These are phyloP conservation scores for Arthrocladium fulminans DNA, from an alignment of 2,329 filamentous ascomycete genomes.

Conservation along the genomic window DNA sequence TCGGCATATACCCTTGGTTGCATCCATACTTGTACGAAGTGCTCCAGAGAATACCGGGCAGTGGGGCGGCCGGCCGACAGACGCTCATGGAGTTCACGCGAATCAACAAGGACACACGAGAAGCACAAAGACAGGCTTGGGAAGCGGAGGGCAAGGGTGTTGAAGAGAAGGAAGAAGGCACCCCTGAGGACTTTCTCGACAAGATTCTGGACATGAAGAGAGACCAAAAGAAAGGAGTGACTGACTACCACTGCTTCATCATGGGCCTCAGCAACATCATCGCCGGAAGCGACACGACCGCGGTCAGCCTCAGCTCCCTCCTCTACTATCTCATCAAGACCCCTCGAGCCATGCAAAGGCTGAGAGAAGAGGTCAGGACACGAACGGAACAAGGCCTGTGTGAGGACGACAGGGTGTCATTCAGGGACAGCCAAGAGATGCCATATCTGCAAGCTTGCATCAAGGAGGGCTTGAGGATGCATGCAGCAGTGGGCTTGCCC, in stretches of 20 bases:
- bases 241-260: slow-evolving; percentile 32
- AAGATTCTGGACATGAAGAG: slow-evolving; percentile 36
- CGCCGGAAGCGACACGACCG: slow-evolving; percentile 19
- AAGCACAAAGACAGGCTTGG: slow-evolving; percentile 19
- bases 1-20: slow-evolving; percentile 36
- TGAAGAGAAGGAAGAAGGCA: slow-evolving; percentile 14
- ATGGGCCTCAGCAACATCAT: slow-evolving; percentile 27
- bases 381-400: slow-evolving; percentile 29
- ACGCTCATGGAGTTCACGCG: slow-evolving; percentile 29
- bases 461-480: slow-evolving; percentile 46
- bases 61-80: slow-evolving; percentile 26
- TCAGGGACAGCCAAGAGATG: slow-evolving; percentile 56
- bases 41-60: slow-evolving; percentile 25
- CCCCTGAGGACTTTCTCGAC: slow-evolving; percentile 33
- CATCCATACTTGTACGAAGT: slow-evolving; percentile 30
- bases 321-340: slow-evolving; percentile 67
- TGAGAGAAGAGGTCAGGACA: slow-evolving; percentile 17
- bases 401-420: slow-evolving; percentile 33
- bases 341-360: slow-evolving; percentile 30
- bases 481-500: slow-evolving; percentile 42
- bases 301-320: slow-evolving; percentile 51
- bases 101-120: slow-evolving; percentile 26
- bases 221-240: slow-evolving; percentile 36
- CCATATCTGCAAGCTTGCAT: slow-evolving; percentile 53
- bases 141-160: slow-evolving; percentile 10